Conservation (phyloP, 805 yeast species). For the Dipodascus albidus region DNA sequence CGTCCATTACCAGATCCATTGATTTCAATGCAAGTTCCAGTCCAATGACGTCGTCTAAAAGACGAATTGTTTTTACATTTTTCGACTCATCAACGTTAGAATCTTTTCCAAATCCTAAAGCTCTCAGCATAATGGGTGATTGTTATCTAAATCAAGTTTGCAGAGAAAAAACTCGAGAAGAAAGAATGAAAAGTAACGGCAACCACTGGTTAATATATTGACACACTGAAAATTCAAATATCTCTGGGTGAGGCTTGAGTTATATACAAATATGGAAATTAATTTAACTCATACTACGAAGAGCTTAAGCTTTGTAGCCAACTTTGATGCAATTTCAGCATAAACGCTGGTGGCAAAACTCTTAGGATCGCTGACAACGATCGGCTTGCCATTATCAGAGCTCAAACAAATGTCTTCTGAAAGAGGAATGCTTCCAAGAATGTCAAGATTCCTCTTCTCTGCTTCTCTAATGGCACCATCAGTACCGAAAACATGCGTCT, state of each 20-base stretch:
- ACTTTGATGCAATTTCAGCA: constrained; percentile 33
- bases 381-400: constrained; percentile 58
- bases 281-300: background rate
- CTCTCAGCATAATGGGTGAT: background rate
- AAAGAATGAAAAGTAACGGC: background rate
- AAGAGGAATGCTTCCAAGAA: constrained; percentile 61
- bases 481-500: constrained; percentile 62
- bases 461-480: constrained; percentile 48
- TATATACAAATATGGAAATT: background rate
- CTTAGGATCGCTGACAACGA: constrained; percentile 35
- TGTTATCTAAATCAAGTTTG: background rate
- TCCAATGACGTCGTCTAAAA: background rate
- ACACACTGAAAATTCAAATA: background rate
- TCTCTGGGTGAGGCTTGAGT: background rate
- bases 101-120: background rate
- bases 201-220: too few relatives aligned
- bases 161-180: background rate
- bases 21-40: constrained; percentile 72
- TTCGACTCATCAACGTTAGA: background rate
- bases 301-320: background rate
- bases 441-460: constrained; percentile 36
- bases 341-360: constrained; percentile 33
- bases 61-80: background rate
- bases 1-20: constrained; percentile 85
- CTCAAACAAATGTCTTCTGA: constrained; percentile 45